Percentiles rank a stretch among this genome's conserved stretches.
Evolutionary conservation across 352 stramenopile species (phyloP).

Genomic region (Globisporangium nagaii): DNA sequence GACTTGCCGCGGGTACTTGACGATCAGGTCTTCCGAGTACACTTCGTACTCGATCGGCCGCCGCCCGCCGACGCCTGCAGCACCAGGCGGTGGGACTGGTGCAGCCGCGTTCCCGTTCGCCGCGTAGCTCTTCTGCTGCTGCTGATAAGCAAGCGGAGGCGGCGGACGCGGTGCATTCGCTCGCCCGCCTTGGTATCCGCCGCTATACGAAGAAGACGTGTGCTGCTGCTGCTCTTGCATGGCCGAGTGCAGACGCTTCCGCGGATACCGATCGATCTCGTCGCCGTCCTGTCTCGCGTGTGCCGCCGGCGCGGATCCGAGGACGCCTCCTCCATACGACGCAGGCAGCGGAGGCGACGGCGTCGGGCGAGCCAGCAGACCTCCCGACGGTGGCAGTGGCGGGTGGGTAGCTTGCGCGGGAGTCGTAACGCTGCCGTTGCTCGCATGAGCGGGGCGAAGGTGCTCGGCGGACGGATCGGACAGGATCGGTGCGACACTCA

Average conservation of each 20-base stretch:
- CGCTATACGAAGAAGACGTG: background rate
- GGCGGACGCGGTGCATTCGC: conserved; percentile 2
- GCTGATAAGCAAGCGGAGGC: background rate
- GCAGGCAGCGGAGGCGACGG: background rate
- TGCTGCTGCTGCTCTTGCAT: conserved; percentile 14
- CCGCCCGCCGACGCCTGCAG: background rate
- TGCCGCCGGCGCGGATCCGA: background rate
- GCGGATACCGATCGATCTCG: conserved; percentile 8
- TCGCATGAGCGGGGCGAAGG: background rate
- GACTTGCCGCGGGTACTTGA: conserved; percentile 65
- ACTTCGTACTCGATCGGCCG: conserved; percentile 26
- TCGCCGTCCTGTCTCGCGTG: background rate
- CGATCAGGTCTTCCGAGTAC: conserved; percentile 57
- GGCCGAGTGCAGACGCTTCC: conserved; percentile 25
- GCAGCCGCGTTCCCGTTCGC: background rate
- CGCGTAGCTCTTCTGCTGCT: no score
- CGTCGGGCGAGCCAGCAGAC: background rate
- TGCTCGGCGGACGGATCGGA: background rate
- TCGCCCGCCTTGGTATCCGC: background rate
- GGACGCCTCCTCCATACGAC: conserved; percentile 8
- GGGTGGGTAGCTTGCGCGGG: background rate
- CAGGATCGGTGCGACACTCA: conserved; percentile 10
- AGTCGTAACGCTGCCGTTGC: background rate
- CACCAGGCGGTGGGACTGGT: background rate
- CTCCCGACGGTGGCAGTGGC: background rate